These are phyloP conservation scores for Neonectria punicea DNA, from an alignment of 2,329 filamentous ascomycete genomes.

Conservation along the genomic window DNA sequence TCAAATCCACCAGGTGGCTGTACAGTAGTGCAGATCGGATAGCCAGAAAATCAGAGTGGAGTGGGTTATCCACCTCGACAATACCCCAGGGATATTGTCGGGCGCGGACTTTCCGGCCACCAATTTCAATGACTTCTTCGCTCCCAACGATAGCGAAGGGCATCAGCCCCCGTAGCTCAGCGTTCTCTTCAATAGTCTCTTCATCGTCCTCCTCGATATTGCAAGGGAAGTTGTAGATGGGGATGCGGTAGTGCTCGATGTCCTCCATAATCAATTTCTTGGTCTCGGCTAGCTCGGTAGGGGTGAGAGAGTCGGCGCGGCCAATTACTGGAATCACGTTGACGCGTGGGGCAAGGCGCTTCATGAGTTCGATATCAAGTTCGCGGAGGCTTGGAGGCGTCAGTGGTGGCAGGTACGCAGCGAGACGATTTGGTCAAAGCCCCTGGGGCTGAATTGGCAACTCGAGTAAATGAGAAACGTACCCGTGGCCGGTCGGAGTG, in stretches of 20 bases:
- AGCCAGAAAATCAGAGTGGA: slow-evolving; percentile 97
- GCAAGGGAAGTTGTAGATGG: slow-evolving; percentile 99
- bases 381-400: slow-evolving; percentile 79
- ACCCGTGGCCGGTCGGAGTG: slow-evolving; percentile 96
- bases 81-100: slow-evolving; percentile 99
- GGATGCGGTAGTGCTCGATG: slow-evolving; percentile 99
- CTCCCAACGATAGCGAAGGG: slow-evolving; percentile 98
- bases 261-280: slow-evolving; percentile 99
- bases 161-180: slow-evolving; percentile 96
- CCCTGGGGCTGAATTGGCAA: too few relatives aligned
- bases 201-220: slow-evolving; percentile 99
- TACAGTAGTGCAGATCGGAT: slow-evolving; percentile 66
- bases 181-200: slow-evolving; percentile 99
- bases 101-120: slow-evolving; percentile 89
- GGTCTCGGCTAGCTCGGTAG: slow-evolving; percentile 94
- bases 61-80: slow-evolving; percentile 98
- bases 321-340: slow-evolving; percentile 99
- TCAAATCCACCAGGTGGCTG: too few relatives aligned
- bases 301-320: slow-evolving; percentile 96
- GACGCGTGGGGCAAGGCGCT: slow-evolving; percentile 95
- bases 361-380: slow-evolving; percentile 99
- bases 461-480: slow-evolving; percentile 46
- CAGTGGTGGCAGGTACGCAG: too few relatives aligned
- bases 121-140: slow-evolving; percentile 94
- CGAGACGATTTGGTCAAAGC: too few relatives aligned